Conservation (phyloP, 202 grass and related monocot genomes). For the Sporobolus alterniflorus region DNA sequence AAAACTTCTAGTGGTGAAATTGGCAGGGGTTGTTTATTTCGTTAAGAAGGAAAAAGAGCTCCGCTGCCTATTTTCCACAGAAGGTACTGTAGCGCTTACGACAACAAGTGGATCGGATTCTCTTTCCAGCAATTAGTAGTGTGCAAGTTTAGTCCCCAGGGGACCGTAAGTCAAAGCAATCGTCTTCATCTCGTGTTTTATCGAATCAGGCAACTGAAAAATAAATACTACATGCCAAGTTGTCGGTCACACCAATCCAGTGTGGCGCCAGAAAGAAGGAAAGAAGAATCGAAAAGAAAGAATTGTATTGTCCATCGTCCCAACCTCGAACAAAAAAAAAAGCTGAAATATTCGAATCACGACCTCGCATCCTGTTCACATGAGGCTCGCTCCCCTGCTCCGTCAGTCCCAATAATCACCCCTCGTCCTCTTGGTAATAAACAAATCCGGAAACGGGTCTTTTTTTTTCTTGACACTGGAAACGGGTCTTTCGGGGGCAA, state of each 20-base stretch:
- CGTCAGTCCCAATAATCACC: background rate
- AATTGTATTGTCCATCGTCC: background rate
- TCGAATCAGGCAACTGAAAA: background rate
- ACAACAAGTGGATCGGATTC: background rate
- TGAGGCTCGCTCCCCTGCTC: background rate
- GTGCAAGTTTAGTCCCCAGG: background rate
- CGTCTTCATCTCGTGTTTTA: background rate
- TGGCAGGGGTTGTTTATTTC: background rate
- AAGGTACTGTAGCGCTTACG: background rate
- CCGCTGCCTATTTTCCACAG: background rate
- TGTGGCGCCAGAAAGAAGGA: background rate
- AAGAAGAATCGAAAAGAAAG: background rate
- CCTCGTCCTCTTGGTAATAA: background rate
- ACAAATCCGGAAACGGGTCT: background rate
- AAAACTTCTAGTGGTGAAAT: background rate
- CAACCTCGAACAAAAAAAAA: background rate
- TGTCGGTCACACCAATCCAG: slow-evolving; percentile 7
- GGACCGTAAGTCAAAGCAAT: background rate
- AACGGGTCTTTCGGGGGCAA: too few species aligned
- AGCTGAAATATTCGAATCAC: background rate
- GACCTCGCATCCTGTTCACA: slow-evolving; percentile 3
- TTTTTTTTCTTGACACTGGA: too few species aligned
- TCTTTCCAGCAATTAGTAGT: background rate
- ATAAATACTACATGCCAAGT: background rate
- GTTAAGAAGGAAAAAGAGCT: background rate